Evolutionary conservation across 169 alveolate genomes (phyloP), one percentile per base, ranked within the genome.

Genomic region (Pseudocohnilembus persalinus): DNA sequence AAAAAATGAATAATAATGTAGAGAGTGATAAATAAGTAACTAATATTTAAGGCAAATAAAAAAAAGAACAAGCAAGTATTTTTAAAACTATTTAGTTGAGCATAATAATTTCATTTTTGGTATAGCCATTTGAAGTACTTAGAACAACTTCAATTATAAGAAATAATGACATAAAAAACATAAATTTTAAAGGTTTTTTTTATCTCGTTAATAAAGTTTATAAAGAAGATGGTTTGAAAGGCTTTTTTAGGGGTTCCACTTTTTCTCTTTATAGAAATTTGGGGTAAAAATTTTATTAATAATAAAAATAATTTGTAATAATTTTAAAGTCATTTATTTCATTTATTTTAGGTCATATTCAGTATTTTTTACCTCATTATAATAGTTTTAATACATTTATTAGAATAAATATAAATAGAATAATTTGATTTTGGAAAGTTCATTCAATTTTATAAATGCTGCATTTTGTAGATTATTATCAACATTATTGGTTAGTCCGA

Each of bases 191-290:
- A 29, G 76, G 73, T 79, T 79, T 79, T 49, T 31, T 31, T 20
- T 28, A 79, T 1, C 32, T 34, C 27, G 63, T 84, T 34, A 27
- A 32, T 20, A 31, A 72, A 72, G 77, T 84, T 29, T 84, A 78
- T 72, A 72, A 72, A 84, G 33, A 31, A 68, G 89, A 84, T 77
- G 89, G 89, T 0, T 16, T 76, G 29, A 77, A 84, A 34, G 89
- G 89, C 6, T 84, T 84, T 84, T 84, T 76, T 73, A 65, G 89
- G 34, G 89, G 89, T 29, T 77, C 76, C 29, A 31, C 77, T n/a
- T 76, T 82, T n/a, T 49, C 83, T 26, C 31, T 78, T 24, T 31
- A 77, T 15, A 84, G 76, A 74, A 35, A 65, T 24, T 34, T 84
- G 33, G 29, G 68, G 33, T 49, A 49, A 49, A n/a, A n/a, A 49